Conservation (phyloP, 495 filamentous ascomycete species). For the Tuber aestivum region DNA sequence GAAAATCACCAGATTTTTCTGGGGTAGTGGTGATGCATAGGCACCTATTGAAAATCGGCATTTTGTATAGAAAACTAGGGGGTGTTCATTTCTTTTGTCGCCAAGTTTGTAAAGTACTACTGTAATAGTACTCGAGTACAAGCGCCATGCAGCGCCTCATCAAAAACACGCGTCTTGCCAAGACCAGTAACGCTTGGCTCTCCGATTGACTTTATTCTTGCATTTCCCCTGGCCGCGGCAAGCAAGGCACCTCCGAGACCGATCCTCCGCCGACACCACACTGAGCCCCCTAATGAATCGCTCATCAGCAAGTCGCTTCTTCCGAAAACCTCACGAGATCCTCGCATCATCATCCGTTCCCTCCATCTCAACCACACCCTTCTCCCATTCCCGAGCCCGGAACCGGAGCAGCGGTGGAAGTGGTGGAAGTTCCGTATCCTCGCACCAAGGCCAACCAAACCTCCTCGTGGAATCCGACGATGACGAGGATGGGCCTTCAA, state of each 20-base stretch:
- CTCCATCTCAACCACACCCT: slow-evolving; percentile 5
- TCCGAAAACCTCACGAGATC: slow-evolving; percentile 40
- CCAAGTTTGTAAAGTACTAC: too few species aligned
- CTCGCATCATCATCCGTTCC: slow-evolving; percentile 23
- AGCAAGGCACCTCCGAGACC: background rate
- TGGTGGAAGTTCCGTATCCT: slow-evolving; percentile 33
- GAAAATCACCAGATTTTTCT: too few species aligned
- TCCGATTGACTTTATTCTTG: background rate
- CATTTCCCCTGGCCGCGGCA: background rate
- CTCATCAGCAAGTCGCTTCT: slow-evolving; percentile 9
- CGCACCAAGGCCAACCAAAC: slow-evolving; percentile 30
- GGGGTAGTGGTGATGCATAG: too few species aligned
- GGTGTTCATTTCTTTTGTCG: too few species aligned
- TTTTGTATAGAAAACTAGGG: too few species aligned
- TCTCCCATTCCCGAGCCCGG: slow-evolving; percentile 36
- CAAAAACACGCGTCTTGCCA: background rate
- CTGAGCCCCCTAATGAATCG: background rate
- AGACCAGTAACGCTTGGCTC: background rate
- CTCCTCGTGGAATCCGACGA: slow-evolving; percentile 26
- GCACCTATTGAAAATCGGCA: too few species aligned
- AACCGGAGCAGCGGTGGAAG: slow-evolving; percentile 40
- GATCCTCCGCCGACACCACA: background rate
- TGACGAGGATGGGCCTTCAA: slow-evolving; percentile 20
- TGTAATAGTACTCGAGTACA: too few species aligned
- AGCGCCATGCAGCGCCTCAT: background rate